Percentiles rank a stretch among this genome's conserved stretches.
Conservation (phyloP, 2,329 filamentous ascomycete species). For the Fusarium luffae region DNA sequence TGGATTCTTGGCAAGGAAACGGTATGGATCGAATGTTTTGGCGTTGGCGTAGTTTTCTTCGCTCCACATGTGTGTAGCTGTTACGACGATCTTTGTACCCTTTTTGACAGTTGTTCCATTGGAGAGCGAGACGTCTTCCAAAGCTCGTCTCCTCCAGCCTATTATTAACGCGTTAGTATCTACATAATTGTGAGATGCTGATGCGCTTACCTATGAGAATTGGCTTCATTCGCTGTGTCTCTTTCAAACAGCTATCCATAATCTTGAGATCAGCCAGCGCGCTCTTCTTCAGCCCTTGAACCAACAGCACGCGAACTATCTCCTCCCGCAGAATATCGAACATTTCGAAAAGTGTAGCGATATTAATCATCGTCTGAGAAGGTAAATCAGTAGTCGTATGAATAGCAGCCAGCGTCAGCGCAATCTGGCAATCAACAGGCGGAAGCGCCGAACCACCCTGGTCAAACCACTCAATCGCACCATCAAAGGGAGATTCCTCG, state of each 20-base stretch:
- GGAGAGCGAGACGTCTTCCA: background rate
- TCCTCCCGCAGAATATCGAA: constrained; percentile 57
- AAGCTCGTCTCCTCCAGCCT: background rate
- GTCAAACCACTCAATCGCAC: constrained; percentile 67
- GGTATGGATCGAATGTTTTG: constrained; percentile 57
- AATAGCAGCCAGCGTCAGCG: constrained; percentile 60
- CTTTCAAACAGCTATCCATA: constrained; percentile 62
- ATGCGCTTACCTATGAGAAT: constrained; percentile 49
- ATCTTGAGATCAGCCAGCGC: constrained; percentile 57
- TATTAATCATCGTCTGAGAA: constrained; percentile 26
- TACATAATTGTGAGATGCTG: accelerated
- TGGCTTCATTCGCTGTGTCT: constrained; percentile 59
- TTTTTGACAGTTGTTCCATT: constrained; percentile 8
- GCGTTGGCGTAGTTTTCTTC: background rate
- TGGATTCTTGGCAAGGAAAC: constrained; percentile 56
- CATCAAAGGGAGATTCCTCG: constrained; percentile 31
- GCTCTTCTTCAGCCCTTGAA: constrained; percentile 56
- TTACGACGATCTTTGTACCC: background rate
- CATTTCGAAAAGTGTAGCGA: constrained; percentile 55
- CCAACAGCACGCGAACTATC: constrained; percentile 31
- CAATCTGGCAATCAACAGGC: constrained; percentile 25
- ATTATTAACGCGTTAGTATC: accelerated
- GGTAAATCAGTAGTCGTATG: constrained; percentile 60
- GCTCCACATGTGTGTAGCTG: background rate
- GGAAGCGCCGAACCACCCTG: constrained; percentile 50